Conservation (phyloP, 192 early-diverging fungal species). For the Backusella tuberculispora region DNA sequence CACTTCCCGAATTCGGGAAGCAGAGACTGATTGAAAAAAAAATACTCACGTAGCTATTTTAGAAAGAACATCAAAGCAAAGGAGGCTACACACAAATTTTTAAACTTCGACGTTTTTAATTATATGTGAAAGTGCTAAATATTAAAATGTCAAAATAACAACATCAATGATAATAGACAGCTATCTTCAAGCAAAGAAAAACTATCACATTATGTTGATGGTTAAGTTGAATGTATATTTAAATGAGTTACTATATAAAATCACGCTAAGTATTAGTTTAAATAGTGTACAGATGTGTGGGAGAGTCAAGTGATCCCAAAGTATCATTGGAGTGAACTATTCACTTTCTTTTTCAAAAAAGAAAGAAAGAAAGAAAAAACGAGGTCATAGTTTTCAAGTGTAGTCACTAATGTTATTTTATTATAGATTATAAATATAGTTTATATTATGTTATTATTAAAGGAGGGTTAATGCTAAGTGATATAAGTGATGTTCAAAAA, state of each 20-base stretch:
- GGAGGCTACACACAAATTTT: background rate
- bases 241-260: too few relatives aligned
- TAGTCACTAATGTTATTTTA: background rate
- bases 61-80: background rate
- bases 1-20: too few relatives aligned
- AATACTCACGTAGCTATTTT: background rate
- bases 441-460: background rate
- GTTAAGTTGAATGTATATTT: too few relatives aligned
- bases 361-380: background rate
- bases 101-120: background rate
- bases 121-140: background rate
- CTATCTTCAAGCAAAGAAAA: too few relatives aligned
- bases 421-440: background rate
- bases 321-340: background rate
- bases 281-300: background rate
- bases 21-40: background rate
- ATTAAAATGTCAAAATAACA: too few relatives aligned
- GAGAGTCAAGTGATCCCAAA: background rate
- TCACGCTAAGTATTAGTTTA: background rate
- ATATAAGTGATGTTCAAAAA: background rate
- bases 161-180: too few relatives aligned
- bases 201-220: too few relatives aligned
- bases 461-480: background rate
- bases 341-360: background rate
- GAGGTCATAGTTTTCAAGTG: background rate